Evolutionary conservation across 352 stramenopile genomes (phyloP), one percentile per base, ranked within the genome.

Genomic region (Pythium aphanidermatum): DNA sequence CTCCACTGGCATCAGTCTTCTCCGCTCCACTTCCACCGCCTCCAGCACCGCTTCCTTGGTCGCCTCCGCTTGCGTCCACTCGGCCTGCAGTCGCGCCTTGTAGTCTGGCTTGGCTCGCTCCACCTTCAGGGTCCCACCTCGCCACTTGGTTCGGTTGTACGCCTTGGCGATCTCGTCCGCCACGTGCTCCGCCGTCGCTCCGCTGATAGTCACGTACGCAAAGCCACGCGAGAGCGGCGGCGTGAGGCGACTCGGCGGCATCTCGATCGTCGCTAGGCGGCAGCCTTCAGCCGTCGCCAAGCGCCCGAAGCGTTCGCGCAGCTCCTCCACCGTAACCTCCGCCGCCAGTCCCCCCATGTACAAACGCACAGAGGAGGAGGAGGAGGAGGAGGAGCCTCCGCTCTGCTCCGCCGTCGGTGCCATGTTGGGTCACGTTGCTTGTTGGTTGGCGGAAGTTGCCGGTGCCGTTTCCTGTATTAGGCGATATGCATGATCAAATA

Each of bases 61-160:
- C 6, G 17, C 42, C 5, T 55, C 46, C 12, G n/a, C 25, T 35
- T n/a, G 45, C 49, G 27, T 49, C 48, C 69, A 74, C 53, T 87
- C 75, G 13, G 46, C 31, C 43, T 61, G 45, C 30, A 88, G 47
- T 14, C 71, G 60, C 26, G 53, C 36, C 27, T 65, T 23, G 40
- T 67, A 92, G 44, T 83, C 66, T 10, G 64, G 65, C 36, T 65
- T 64, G 1, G 79, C 79, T n/a, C 35, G 16, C 42, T 86, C 72
- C 39, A 92, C 70, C 23, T 66, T 65, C 12, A 92, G 57, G 37
- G 85, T 40, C 7, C 45, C 63, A 11, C 74, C 72, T 10, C 72
- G 63, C 79, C 79, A 92, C 50, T 92, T 92, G 13, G 74, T 88
- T 11, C 66, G 63, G 55, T 92, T 31, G 46, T 77, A 92, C 5